Percentiles rank a stretch among this genome's conserved stretches.
phyloP scores from a whole-genome alignment of 2,329 filamentous ascomycete genomes.

The Fusarium sp. region DNA sequence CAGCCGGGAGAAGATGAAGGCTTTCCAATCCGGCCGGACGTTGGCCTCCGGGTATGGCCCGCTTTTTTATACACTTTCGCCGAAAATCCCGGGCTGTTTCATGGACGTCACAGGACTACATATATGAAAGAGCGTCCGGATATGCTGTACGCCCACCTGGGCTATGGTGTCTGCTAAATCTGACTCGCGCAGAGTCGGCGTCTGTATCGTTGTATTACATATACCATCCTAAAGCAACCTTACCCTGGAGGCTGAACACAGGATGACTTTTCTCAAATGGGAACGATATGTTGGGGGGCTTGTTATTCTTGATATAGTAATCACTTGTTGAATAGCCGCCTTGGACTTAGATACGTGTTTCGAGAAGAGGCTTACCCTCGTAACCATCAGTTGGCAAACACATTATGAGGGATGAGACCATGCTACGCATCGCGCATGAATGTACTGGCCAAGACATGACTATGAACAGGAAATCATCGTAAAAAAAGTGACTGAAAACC shows the following conservation, averaged over 20 bases:
- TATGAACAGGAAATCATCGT: background rate
- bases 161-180: background rate
- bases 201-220: background rate
- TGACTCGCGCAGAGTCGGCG: background rate
- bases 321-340: background rate
- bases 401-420: background rate
- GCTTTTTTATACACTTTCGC: background rate
- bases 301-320: background rate
- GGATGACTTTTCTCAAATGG: background rate
- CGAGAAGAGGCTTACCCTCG: background rate
- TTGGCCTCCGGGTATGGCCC: slow-evolving; percentile 4
- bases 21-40: slow-evolving; percentile 12
- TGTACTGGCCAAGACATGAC: background rate
- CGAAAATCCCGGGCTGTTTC: background rate
- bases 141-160: background rate
- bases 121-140: background rate
- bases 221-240: background rate
- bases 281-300: background rate
- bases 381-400: background rate
- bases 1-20: background rate
- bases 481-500: background rate
- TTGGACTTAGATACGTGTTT: background rate
- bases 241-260: background rate
- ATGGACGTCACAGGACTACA: background rate
- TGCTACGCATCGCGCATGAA: background rate